These are phyloP conservation scores for Pseudocercospora ulei DNA, from an alignment of 2,329 filamentous ascomycete genomes.

Conservation along the genomic window DNA sequence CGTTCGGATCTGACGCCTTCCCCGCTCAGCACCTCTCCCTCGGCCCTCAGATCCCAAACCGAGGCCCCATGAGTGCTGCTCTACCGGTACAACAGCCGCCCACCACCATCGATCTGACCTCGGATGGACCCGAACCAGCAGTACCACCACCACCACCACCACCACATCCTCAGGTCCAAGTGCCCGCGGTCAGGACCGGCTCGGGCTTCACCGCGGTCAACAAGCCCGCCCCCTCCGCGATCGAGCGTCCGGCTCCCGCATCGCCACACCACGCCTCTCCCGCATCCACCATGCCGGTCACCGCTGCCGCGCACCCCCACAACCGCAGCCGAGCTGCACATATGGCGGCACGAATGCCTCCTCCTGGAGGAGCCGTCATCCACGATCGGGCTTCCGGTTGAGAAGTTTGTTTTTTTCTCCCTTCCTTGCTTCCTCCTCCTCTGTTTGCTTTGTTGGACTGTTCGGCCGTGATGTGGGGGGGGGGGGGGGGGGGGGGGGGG, in stretches of 20 bases:
- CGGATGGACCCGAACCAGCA: constrained; percentile 8
- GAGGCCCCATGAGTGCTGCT: constrained; percentile 22
- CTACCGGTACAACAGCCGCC: too few relatives aligned
- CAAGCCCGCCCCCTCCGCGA: constrained; percentile 2
- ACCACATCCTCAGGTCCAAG: constrained; percentile 2
- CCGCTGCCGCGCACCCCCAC: constrained; percentile 25
- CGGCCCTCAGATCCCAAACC: constrained; percentile 16
- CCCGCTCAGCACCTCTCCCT: constrained; percentile 13
- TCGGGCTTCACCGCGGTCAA: constrained; percentile 6
- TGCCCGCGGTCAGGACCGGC: neutral
- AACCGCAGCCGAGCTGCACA: neutral
- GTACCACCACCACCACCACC: neutral
- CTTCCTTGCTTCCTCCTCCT: too few relatives aligned
- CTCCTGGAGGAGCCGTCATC: constrained; percentile 43
- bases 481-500: too few relatives aligned
- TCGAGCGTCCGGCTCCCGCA: neutral
- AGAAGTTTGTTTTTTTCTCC: too few relatives aligned
- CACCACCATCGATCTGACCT: constrained; percentile 16
- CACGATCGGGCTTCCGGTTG: too few relatives aligned
- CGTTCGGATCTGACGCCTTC: constrained; percentile 24
- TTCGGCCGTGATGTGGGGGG: too few relatives aligned
- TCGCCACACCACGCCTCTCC: constrained; percentile 5
- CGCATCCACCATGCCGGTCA: constrained; percentile 24
- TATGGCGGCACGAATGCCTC: constrained; percentile 5
- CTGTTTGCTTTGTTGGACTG: too few relatives aligned